Conservation (phyloP, 768 basidiomycete genomes). For the Chalciporus chontae region DNA sequence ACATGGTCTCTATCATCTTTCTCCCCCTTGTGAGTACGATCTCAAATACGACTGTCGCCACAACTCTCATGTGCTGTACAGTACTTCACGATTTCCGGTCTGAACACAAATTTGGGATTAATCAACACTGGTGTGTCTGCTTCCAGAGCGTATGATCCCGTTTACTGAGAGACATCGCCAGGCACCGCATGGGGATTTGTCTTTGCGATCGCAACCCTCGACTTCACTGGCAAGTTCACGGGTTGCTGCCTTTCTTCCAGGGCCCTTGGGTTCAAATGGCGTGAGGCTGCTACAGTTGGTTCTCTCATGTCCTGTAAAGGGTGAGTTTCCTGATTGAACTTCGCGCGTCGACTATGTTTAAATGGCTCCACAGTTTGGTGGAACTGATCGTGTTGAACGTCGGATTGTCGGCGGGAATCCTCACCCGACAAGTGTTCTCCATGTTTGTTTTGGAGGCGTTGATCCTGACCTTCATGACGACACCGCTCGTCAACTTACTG, state of each 20-base stretch:
- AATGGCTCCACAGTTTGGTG: conserved; percentile 53
- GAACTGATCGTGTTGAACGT: conserved; percentile 97
- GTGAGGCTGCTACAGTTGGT: conserved; percentile 84
- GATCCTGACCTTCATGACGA: conserved; percentile 84
- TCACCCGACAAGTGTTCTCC: conserved; percentile 78
- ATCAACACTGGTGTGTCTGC: conserved; percentile 60
- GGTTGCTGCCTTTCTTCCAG: conserved; percentile 73
- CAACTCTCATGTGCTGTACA: conserved; percentile 24
- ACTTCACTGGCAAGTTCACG: conserved; percentile 87
- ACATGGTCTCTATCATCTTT: conserved; percentile 89
- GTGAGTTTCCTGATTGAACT: conserved; percentile 38
- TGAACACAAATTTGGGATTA: conserved; percentile 87
- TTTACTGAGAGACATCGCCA: conserved; percentile 20
- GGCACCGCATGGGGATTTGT: conserved; percentile 87
- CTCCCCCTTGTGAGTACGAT: conserved; percentile 67
- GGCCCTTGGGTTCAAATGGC: conserved; percentile 68
- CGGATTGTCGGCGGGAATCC: conserved; percentile 74
- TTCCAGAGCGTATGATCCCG: too few species aligned
- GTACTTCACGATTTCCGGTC: conserved; percentile 93
- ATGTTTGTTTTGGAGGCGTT: conserved; percentile 93
- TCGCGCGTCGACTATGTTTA: conserved; percentile 2
- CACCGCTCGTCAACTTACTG: conserved; percentile 64
- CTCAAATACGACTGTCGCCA: not conserved
- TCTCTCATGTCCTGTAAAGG: conserved; percentile 96
- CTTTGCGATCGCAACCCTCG: conserved; percentile 69